Evolutionary conservation across 495 filamentous ascomycete genomes (phyloP), one percentile per base, ranked within the genome.

Genomic region (Cercophora newfieldiana): DNA sequence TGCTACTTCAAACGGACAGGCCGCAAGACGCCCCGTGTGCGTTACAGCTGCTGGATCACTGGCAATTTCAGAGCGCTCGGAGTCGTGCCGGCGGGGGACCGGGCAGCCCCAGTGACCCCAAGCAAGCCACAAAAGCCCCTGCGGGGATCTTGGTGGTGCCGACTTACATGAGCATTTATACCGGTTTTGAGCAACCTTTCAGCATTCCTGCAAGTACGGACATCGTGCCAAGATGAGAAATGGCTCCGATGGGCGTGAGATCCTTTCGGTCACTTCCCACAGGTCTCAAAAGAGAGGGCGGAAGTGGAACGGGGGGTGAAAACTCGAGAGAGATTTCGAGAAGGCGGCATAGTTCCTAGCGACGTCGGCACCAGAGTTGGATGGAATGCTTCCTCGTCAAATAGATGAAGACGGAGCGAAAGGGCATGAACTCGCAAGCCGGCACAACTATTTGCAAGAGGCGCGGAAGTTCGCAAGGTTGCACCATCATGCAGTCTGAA

Each of bases 331-430:
- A n/a, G n/a, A n/a, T 26, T 53, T 53, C 50, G 50, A 53, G 50
- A 53, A 53, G 50, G 50, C 50, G 37, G 37, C 37, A 44, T 14
- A 14, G 24, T 22, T 8, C 50, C 50, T 19, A n/a, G n/a, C 24
- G 50, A 26, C 50, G 50, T 22, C 50, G 19, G 24, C 19, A 21
- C 21, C 50, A 53, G 50, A 53, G 24, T 31, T 26, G 24, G 33
- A 26, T 19, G n/a, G 59, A 51, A 62, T 26, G 44, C 21, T 44
- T 28, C 61, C 47, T 16, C 50, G n/a, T 63, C 49, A 44, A 56
- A 63, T 63, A 63, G 50, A 63, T 63, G 61, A 63, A 44, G 48
- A 21, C 49, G 18, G 47, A 30, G 61, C n/a, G n/a, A n/a, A 30
- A 63, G 29, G 61, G 50, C 61, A 63, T 63, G 50, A 63, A 63